Evolutionary conservation across 2,329 filamentous ascomycete species (phyloP).

Genomic region (Trichoderma oligosporum): DNA sequence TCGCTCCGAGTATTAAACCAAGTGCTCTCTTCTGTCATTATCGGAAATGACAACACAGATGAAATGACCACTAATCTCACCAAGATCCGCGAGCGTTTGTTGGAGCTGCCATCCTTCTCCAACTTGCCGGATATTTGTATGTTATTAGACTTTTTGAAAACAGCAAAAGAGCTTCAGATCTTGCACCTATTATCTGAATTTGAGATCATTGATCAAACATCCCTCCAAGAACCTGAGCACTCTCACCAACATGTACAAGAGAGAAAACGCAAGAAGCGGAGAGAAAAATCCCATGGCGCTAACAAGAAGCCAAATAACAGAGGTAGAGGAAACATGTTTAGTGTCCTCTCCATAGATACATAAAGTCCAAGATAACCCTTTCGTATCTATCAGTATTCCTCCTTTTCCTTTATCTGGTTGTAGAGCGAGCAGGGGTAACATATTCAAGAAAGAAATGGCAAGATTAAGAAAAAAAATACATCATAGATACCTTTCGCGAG

Average conservation of each 20-base stretch:
- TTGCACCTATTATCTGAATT: constrained; percentile 22
- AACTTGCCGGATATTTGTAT: constrained; percentile 26
- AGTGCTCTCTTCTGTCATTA: constrained; percentile 26
- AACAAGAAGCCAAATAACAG: background rate
- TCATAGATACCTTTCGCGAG: background rate
- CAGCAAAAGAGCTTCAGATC: constrained; percentile 14
- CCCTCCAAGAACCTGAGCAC: background rate
- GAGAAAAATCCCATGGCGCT: background rate
- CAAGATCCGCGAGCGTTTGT: constrained; percentile 25
- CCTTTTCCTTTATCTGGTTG: no score
- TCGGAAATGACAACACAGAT: background rate
- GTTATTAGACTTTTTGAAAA: constrained; percentile 24
- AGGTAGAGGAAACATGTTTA: constrained; percentile 19
- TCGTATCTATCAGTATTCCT: no score
- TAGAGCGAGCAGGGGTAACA: no score
- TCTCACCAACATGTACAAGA: background rate
- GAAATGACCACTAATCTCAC: background rate
- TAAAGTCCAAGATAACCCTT: background rate
- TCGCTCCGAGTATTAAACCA: constrained; percentile 53
- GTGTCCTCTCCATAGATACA: constrained; percentile 18
- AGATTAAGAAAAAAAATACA: background rate
- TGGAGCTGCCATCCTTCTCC: constrained; percentile 27
- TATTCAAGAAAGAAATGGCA: background rate
- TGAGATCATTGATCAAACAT: constrained; percentile 20
- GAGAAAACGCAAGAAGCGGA: background rate